These are phyloP conservation scores for Aspergillus transmontanensis DNA, from an alignment of 2,329 filamentous ascomycete species.

Conservation along the genomic window DNA sequence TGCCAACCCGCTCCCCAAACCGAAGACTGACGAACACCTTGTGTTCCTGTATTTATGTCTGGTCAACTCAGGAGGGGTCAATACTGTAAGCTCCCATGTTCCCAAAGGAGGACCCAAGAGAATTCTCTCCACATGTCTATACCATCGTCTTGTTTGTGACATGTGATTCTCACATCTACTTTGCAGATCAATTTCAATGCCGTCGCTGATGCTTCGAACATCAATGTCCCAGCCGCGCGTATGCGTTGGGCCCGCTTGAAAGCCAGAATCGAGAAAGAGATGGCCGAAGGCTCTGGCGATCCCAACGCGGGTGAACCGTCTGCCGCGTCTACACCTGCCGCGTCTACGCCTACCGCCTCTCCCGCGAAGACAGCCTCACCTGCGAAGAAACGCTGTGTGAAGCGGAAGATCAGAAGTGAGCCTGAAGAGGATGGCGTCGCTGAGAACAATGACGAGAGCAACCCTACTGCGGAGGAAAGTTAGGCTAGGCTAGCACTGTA, in stretches of 20 bases:
- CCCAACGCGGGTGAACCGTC: slow-evolving; percentile 6
- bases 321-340: neutral
- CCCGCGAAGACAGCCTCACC: neutral
- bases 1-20: slow-evolving; percentile 35
- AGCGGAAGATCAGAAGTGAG: neutral
- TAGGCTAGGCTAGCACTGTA: too few relatives aligned
- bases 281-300: slow-evolving; percentile 12
- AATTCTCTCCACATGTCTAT: neutral
- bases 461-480: neutral
- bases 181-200: slow-evolving; percentile 43
- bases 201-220: slow-evolving; percentile 15
- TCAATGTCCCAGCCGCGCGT: slow-evolving; percentile 17
- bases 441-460: neutral
- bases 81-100: slow-evolving; percentile 33
- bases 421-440: neutral
- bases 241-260: slow-evolving; percentile 22
- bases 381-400: neutral
- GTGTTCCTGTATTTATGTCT: slow-evolving; percentile 48
- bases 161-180: neutral
- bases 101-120: neutral
- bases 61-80: slow-evolving; percentile 39
- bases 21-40: slow-evolving; percentile 42
- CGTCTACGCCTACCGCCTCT: neutral
- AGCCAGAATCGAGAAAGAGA: slow-evolving; percentile 12
- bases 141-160: neutral